Evolutionary conservation across 1,284 basidiomycete genomes (phyloP), one percentile per base, ranked within the genome.

Genomic region (Irpex rosettiformis): DNA sequence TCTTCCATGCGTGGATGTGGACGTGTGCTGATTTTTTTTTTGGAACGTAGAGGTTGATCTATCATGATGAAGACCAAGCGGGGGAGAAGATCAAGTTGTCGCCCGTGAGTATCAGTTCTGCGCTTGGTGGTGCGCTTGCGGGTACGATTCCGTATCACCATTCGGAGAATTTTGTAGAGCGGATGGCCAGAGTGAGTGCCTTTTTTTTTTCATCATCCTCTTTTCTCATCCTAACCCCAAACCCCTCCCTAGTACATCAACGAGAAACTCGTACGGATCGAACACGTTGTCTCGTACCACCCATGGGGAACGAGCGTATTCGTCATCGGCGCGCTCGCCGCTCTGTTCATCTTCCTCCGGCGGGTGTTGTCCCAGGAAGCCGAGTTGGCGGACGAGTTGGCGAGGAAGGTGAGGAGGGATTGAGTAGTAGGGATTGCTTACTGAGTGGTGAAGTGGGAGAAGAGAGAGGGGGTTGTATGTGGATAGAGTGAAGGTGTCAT

Each of bases 141-240:
- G 85, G 86, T 0, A 78, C 79, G 5, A 71, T 89, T 0, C 60
- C 68, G 7, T 80, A 82, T 55, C 88, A 86, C 66, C 72, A 89
- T 60, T 91, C 90, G 1, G 88, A 89, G 67, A 91, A 85, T 65
- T 54, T 80, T 6, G 66, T 90, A 18, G 89, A 93, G 68, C 79
- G 89, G 33, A 66, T 80, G n/a, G 82, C 86, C 1, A 74, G 85
- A 59, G 89, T 91, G 66, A 22, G 86, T 78, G 45, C 11, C 21
- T 7, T 21, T n/a, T 40, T 4, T 7, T n/a, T 40, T n/a, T 40
- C 33, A 3, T 27, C 28, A 2, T 37, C 2, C 27, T 13, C 27
- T 21, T 8, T 28, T 11, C 49, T 18, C 4, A 22, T 48, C 29
- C 42, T 21, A 30, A 40, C n/a, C n/a, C 42, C 47, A 2, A 27